Base-by-base conservation (phyloP, 768 basidiomycete genomes). In the Auricularia sp. region DNA sequence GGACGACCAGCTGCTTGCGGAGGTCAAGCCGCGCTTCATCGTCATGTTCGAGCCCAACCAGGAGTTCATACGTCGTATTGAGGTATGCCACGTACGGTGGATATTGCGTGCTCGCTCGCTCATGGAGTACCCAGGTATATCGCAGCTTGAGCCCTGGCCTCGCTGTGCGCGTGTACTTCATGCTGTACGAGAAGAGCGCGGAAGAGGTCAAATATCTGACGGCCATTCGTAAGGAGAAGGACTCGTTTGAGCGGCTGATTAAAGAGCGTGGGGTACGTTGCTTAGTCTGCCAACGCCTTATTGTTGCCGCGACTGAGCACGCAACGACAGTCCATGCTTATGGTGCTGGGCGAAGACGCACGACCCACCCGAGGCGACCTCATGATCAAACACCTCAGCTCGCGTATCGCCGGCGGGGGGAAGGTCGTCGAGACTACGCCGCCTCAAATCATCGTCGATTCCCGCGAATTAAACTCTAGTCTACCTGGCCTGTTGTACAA, bases 191-290 rank as follows among this genome's bases (percentile, higher is more conserved):
- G 64, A 85, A 90, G 70, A 95, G 92, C 60, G 90, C 89, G 67
- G 97, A 99, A 73, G 97, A 99, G 70, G 93, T 96, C 74, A 91
- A 91, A 73, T 99, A 97, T 74, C 82, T 99, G 36, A 88, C 90
- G 35, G 89, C 87, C 2, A 83, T 98, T 36, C 79, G 93, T 60
- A 85, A 87, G 66, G 97, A 99, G 77, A 98, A 97, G 72, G 90
- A 96, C 62, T 86, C 93, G 0, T 98, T 98, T 70, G 91, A 97
- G 74, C 81, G 86, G 64, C 76, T 99, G 29, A 98, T 99, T 73
- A 89, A 87, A 70, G 97, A 98, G 75, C 84, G 91, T 60, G 91
- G 87, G 58, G 95, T 96, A 68, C 70, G 90, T 82, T 18, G 21
- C 21, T 36, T 5, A 7, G 35, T n/a, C 8, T 53, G 58, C 23